phyloP scores from a whole-genome alignment of 345 rosid genomes.

The Lepidium aucheri region DNA sequence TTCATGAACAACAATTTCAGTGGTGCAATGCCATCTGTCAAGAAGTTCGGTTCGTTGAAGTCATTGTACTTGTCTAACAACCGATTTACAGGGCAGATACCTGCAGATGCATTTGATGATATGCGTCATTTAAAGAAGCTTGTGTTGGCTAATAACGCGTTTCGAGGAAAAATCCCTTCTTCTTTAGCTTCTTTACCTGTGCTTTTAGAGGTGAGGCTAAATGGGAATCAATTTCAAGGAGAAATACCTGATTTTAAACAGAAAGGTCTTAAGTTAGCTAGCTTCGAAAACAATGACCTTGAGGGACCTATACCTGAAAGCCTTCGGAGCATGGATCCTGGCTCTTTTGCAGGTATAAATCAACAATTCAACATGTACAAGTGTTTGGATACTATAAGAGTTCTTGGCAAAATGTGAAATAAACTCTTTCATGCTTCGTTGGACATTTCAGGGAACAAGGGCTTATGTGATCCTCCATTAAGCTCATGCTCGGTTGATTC shows the following conservation, averaged over 20 bases:
- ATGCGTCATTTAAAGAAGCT: conserved; percentile 55
- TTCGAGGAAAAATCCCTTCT: conserved; percentile 46
- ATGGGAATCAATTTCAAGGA: conserved; percentile 56
- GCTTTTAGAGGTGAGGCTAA: conserved; percentile 53
- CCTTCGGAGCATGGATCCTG: conserved; percentile 34
- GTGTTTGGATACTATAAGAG: background rate
- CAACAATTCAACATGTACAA: background rate
- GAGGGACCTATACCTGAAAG: conserved; percentile 62
- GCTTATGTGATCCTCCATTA: conserved; percentile 52
- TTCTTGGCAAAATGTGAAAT: conserved; percentile 5
- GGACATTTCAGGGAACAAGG: conserved; percentile 45
- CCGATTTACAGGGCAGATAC: conserved; percentile 44
- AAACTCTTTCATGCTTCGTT: background rate
- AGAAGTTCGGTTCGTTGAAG: conserved; percentile 38
- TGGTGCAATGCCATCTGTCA: conserved; percentile 49
- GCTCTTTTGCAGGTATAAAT: conserved; percentile 49
- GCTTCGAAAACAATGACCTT: conserved; percentile 55
- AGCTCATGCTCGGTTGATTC: conserved; percentile 23
- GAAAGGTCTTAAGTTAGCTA: conserved; percentile 26
- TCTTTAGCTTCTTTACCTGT: conserved; percentile 47
- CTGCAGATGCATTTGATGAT: conserved; percentile 44
- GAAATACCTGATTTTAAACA: conserved; percentile 44
- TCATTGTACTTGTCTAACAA: conserved; percentile 61
- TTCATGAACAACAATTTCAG: conserved; percentile 58
- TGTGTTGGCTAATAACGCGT: conserved; percentile 46